Evolutionary conservation across 371 early-diverging fungal species (phyloP).

Genomic region (Mortierella sp.): DNA sequence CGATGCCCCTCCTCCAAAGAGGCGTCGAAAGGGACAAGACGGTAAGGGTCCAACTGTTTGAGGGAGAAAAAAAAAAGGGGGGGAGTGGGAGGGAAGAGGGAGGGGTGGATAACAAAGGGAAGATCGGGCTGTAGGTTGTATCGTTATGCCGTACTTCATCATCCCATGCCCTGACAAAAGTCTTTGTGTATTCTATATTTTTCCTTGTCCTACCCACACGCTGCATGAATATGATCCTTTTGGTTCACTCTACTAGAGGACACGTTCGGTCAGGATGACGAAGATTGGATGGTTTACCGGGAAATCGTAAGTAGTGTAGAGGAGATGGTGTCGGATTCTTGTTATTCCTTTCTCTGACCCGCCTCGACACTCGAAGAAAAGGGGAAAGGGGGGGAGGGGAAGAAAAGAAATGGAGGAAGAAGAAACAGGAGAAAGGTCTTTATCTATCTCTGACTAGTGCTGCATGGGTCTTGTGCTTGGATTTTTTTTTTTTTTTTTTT

Average conservation of each 20-base stretch:
- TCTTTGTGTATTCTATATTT: background rate
- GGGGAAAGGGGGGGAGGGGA: too few relatives aligned
- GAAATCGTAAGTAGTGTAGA: constrained; percentile 85
- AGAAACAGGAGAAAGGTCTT: too few relatives aligned
- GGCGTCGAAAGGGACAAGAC: constrained; percentile 68
- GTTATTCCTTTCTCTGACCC: background rate
- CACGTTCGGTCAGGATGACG: constrained; percentile 92
- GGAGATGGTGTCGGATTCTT: background rate
- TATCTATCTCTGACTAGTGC: too few relatives aligned
- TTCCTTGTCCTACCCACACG: background rate
- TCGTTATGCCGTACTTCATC: background rate
- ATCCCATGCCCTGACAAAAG: background rate
- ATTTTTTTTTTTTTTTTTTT: background rate
- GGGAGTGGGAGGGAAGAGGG: too few relatives aligned
- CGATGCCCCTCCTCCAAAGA: constrained; percentile 62
- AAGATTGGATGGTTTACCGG: constrained; percentile 92
- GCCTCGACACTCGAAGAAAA: background rate
- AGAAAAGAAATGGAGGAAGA: too few relatives aligned
- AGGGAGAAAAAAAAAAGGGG: too few relatives aligned
- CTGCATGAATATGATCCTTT: background rate
- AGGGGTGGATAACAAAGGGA: too few relatives aligned
- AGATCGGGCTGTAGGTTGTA: background rate
- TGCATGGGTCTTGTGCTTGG: too few relatives aligned
- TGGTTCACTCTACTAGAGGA: constrained; percentile 68
- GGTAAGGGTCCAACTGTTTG: too few relatives aligned